Percentiles rank a stretch among this genome's conserved stretches.
phyloP scores from a whole-genome alignment of 2,329 filamentous ascomycete genomes.

The Diaporthe longicolla region DNA sequence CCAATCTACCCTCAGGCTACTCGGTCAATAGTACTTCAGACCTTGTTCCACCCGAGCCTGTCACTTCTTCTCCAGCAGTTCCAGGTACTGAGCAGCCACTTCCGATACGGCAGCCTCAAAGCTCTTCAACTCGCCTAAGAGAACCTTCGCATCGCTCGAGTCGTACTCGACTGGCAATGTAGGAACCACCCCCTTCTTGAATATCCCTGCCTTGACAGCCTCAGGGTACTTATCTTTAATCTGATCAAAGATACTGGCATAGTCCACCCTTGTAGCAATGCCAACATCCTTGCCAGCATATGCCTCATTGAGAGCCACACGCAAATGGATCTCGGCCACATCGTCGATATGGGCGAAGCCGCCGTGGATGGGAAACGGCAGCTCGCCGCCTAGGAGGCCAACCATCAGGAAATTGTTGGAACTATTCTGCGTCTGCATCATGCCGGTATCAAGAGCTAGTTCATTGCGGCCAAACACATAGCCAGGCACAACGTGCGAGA shows the following conservation, averaged over 20 bases:
- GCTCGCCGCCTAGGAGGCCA: conserved; percentile 44
- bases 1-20: neutral
- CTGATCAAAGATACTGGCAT: conserved; percentile 43
- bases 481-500: conserved; percentile 48
- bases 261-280: conserved; percentile 45
- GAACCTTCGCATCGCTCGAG: conserved; percentile 32
- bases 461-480: conserved; percentile 50
- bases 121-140: conserved; percentile 30
- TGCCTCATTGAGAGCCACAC: conserved; percentile 43
- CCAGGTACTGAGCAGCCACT: conserved; percentile 35
- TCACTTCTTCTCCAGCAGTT: conserved; percentile 26
- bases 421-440: conserved; percentile 48
- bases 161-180: conserved; percentile 37
- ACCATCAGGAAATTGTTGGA: conserved; percentile 48
- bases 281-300: conserved; percentile 43
- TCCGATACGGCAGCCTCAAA: conserved; percentile 32
- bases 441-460: conserved; percentile 44
- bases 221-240: conserved; percentile 46
- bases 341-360: conserved; percentile 46
- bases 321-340: conserved; percentile 45
- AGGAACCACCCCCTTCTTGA: conserved; percentile 45
- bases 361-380: conserved; percentile 41
- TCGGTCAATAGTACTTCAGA: neutral
- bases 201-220: conserved; percentile 46
- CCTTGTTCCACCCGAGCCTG: neutral